Base-by-base conservation (phyloP, 768 basidiomycete genomes). In the Dacryopinax spathularia region DNA sequence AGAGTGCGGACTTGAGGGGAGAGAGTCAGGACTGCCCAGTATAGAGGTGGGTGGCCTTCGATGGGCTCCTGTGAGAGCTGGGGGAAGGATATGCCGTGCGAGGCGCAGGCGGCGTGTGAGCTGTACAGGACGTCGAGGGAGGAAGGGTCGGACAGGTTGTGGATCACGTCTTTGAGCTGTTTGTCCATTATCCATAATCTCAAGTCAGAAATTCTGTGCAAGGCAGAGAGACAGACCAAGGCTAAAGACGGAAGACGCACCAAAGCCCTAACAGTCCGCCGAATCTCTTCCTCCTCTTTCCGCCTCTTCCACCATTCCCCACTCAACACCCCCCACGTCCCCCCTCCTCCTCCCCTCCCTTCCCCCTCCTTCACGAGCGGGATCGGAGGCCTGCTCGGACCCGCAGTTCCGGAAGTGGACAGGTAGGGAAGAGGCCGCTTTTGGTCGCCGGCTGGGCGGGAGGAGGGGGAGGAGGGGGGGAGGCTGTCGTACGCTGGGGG, bases 1-100 rank as follows among this genome's bases (percentile, higher is more conserved):
- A 56, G 48, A 20, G 48, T 10, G 10, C 20, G 12, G 25, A 29
- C 48, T 10, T 5, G 25, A 10, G 48, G 48, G 7, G 48, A 56
- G 48, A 56, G 48, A 29, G 48, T 56, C 25, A 56, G 48, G 29
- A 56, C 5, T 15, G 48, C 48, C 48, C 48, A 56, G 48, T 56
- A 56, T 3, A 56, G 25, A 3, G 48, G 13, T 13, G 48, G 48
- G 48, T 56, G 48, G 13, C 3, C 9, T 29, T 56, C 48, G 25
- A 56, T 56, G 5, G 5, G 13, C 48, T 56, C 48, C 31, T 56
- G 48, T 9, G 48, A 56, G 48, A 56, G 48, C 25, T 22, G 4
- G 29, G 48, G 48, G 48, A 56, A 56, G 48, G 48, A 56, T 22
- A 56, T 56, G 48, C 48, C 48, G 48, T 56, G 48, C 48, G 48